Percentiles rank a stretch among this genome's conserved stretches.
phyloP scores from a whole-genome alignment of 1,284 basidiomycete genomes.

The Trichosporon inkin region DNA sequence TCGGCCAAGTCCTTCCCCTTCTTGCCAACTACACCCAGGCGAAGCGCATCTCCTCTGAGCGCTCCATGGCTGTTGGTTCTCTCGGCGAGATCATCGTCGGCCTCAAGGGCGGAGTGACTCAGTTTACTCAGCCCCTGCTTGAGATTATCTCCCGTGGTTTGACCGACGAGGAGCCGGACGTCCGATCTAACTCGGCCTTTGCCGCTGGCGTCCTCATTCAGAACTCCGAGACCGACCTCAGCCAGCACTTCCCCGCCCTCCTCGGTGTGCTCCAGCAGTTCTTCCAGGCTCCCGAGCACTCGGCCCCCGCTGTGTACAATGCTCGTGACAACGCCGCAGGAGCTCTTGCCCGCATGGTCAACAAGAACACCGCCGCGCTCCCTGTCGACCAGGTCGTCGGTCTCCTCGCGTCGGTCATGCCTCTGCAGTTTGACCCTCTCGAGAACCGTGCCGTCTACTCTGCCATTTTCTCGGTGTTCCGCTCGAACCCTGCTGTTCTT shows the following conservation, averaged over 20 bases:
- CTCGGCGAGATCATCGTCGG: slow-evolving; percentile 94
- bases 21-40: slow-evolving; percentile 90
- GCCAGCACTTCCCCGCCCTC: slow-evolving; percentile 72
- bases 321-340: slow-evolving; percentile 95
- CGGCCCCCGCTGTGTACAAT: slow-evolving; percentile 62
- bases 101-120: slow-evolving; percentile 81
- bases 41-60: slow-evolving; percentile 81
- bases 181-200: slow-evolving; percentile 94
- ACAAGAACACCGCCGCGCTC: slow-evolving; percentile 72
- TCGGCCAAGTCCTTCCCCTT: slow-evolving; percentile 79
- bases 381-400: slow-evolving; percentile 85
- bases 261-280: slow-evolving; percentile 76
- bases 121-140: slow-evolving; percentile 72
- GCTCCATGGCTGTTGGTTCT: slow-evolving; percentile 87
- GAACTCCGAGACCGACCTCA: slow-evolving; percentile 77
- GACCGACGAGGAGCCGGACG: slow-evolving; percentile 80
- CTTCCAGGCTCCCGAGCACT: slow-evolving; percentile 62
- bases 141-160: slow-evolving; percentile 77
- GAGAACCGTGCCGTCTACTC: slow-evolving; percentile 89
- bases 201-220: slow-evolving; percentile 88
- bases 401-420: slow-evolving; percentile 74
- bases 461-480: slow-evolving; percentile 83
- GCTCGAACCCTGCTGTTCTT: slow-evolving; percentile 64
- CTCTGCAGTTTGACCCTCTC: slow-evolving; percentile 80
- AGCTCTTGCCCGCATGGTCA: slow-evolving; percentile 81